These are phyloP conservation scores for Lignosus rhinocerotis DNA, from an alignment of 1,284 basidiomycete genomes.

Conservation along the genomic window DNA sequence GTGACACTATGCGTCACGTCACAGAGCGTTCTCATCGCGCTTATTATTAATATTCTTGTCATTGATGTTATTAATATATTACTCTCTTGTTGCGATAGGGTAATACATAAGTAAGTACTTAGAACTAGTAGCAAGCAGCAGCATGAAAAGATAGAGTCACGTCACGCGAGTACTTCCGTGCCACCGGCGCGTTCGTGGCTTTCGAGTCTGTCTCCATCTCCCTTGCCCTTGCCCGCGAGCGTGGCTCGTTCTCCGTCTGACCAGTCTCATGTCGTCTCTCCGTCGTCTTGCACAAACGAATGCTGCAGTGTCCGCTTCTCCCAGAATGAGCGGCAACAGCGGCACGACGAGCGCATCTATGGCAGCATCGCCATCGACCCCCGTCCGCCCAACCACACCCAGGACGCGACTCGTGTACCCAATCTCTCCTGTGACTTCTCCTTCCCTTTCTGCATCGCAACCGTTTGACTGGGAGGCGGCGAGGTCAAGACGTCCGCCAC, in stretches of 20 bases:
- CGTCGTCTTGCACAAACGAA: constrained; percentile 37
- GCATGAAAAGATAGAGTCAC: too few species aligned
- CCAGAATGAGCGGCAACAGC: constrained; percentile 16
- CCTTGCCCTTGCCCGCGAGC: neutral
- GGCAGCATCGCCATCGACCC: constrained; percentile 28
- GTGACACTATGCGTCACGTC: constrained; percentile 26
- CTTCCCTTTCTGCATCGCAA: constrained; percentile 68
- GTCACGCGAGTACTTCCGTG: constrained; percentile 19
- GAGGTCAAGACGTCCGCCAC: constrained; percentile 60
- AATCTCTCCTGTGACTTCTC: constrained; percentile 54
- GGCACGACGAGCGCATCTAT: constrained; percentile 19
- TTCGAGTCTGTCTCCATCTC: neutral
- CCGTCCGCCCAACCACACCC: constrained; percentile 30
- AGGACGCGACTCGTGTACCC: constrained; percentile 32
- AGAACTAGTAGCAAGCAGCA: too few species aligned
- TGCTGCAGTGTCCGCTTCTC: constrained; percentile 26
- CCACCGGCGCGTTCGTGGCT: constrained; percentile 16
- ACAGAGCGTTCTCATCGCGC: constrained; percentile 9
- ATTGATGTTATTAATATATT: too few species aligned
- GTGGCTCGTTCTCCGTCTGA: neutral
- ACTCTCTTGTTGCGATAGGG: too few species aligned
- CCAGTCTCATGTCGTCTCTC: constrained; percentile 20
- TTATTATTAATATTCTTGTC: too few species aligned
- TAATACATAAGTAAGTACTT: too few species aligned
- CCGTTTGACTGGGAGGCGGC: constrained; percentile 86